These are phyloP conservation scores for Pseudogymnoascus sp. DNA, from an alignment of 2,329 filamentous ascomycete species.

Conservation along the genomic window DNA sequence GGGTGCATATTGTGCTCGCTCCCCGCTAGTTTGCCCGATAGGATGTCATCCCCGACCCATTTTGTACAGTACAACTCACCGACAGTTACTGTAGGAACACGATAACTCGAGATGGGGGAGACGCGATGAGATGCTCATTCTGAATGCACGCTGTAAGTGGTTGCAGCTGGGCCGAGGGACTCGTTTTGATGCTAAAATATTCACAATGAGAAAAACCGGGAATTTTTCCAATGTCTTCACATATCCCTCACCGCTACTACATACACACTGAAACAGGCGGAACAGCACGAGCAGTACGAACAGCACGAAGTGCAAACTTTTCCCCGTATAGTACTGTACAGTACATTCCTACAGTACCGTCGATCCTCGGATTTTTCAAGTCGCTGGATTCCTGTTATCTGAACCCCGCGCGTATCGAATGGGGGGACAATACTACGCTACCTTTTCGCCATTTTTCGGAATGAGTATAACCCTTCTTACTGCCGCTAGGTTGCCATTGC, in stretches of 20 bases:
- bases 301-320: no score
- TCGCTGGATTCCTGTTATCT: not conserved
- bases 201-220: not conserved
- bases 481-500: not conserved
- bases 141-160: not conserved
- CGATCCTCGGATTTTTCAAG: not conserved
- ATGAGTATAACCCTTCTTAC: not conserved
- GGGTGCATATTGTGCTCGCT: not conserved
- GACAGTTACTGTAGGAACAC: constrained; percentile 3
- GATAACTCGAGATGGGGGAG: not conserved
- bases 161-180: not conserved
- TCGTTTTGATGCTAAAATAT: not conserved
- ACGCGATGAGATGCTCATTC: not conserved
- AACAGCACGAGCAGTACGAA: not conserved
- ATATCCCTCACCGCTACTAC: not conserved
- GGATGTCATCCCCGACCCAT: not conserved
- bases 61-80: constrained; percentile 7
- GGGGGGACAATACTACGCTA: not conserved
- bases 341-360: not conserved
- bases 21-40: constrained; percentile 5
- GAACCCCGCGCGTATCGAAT: not conserved
- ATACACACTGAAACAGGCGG: not conserved
- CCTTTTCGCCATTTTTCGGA: not conserved
- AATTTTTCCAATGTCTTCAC: not conserved
- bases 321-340: not conserved